A percentile compares a stretch with the other conserved stretches of the same genome.
Conservation (phyloP, 768 basidiomycete genomes). For the Kwoniella sp. region DNA sequence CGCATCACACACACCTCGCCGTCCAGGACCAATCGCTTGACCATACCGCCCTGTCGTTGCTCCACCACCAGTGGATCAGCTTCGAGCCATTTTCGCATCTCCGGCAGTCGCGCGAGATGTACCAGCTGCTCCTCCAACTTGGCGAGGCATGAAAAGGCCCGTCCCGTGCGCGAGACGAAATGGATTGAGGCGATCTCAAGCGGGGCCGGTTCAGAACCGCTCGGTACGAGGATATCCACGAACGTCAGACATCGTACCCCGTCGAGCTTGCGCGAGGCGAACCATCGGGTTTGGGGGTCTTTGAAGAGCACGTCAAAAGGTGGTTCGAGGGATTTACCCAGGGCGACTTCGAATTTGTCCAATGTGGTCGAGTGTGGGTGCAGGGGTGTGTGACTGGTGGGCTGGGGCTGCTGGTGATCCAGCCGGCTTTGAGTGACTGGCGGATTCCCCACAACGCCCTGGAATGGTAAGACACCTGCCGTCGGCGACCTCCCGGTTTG, state of each 20-base stretch:
- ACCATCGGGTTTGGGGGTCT: conserved; percentile 23
- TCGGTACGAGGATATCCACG: conserved; percentile 33
- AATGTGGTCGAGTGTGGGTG: conserved; percentile 1
- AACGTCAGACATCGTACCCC: conserved; percentile 39
- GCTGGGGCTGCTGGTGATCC: not conserved
- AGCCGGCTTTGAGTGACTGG: not conserved
- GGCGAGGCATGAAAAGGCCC: conserved; percentile 29
- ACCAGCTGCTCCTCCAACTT: conserved; percentile 28
- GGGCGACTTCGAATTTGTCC: conserved; percentile 21
- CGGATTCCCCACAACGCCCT: no score
- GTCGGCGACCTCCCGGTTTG: no score
- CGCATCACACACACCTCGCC: conserved; percentile 47
- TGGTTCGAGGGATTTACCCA: conserved; percentile 43
- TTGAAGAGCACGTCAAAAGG: conserved; percentile 23
- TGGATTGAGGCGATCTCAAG: conserved; percentile 14
- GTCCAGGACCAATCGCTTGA: conserved; percentile 45
- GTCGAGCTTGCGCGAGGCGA: conserved; percentile 47
- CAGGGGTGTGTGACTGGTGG: conserved; percentile 6
- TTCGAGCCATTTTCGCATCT: conserved; percentile 21
- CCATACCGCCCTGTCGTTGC: conserved; percentile 6
- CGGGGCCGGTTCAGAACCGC: not conserved
- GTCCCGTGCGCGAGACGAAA: conserved; percentile 40
- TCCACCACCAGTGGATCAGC: conserved; percentile 13
- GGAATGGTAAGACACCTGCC: not conserved
- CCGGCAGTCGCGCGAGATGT: conserved; percentile 12